Percentiles rank a stretch among this genome's conserved stretches.
Evolutionary conservation across 768 basidiomycete genomes (phyloP).

Genomic region (Xerocomellus chrysenteron): DNA sequence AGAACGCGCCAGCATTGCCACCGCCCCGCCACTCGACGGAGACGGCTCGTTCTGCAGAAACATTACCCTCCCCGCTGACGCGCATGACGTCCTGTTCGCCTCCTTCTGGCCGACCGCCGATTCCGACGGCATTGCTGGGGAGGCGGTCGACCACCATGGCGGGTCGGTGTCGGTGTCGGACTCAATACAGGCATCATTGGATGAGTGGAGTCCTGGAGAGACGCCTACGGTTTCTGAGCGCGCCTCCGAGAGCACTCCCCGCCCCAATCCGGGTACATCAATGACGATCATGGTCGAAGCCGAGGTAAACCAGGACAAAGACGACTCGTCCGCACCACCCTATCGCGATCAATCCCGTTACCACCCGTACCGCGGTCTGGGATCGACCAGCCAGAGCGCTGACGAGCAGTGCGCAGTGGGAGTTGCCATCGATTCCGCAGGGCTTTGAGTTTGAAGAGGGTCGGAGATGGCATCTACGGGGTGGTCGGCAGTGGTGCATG

Average conservation of each 20-base stretch:
- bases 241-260: constrained; percentile 3
- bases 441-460: constrained; percentile 50
- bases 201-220: constrained; percentile 20
- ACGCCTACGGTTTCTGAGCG: constrained; percentile 1
- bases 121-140: constrained; percentile 31
- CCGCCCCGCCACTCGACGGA: constrained; percentile 39
- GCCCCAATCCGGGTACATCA: constrained; percentile 51
- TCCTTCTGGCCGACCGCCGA: constrained; percentile 37
- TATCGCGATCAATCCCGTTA: constrained; percentile 22
- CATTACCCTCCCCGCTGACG: constrained; percentile 50
- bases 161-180: constrained; percentile 30
- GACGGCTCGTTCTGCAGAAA: constrained; percentile 27
- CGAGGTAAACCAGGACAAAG: constrained; percentile 32
- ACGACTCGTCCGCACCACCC: constrained; percentile 31
- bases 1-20: constrained; percentile 18
- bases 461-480: constrained; percentile 49
- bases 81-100: constrained; percentile 31
- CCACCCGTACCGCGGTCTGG: constrained; percentile 41
- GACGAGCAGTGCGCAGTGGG: constrained; percentile 57
- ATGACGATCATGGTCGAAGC: constrained; percentile 48
- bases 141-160: constrained; percentile 41
- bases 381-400: constrained; percentile 30
- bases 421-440: constrained; percentile 59
- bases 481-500: constrained; percentile 48
- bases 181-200: constrained; percentile 39